These are phyloP conservation scores for Xylaria digitata DNA, from an alignment of 2,329 filamentous ascomycete genomes.

Conservation along the genomic window DNA sequence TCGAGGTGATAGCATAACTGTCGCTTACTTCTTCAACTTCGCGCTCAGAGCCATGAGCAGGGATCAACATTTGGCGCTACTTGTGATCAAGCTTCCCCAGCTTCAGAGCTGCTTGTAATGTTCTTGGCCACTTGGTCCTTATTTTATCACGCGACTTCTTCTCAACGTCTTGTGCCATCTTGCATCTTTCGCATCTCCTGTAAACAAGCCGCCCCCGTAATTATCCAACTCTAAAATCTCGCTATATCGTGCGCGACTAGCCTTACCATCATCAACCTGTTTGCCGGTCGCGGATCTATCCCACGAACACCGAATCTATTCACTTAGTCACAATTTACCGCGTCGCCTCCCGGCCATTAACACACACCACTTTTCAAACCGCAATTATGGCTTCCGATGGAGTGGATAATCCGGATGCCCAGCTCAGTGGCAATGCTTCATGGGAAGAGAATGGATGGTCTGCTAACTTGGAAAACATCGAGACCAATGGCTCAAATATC, in stretches of 20 bases:
- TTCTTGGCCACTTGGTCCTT: slow-evolving; percentile 5
- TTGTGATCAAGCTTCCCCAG: slow-evolving; percentile 34
- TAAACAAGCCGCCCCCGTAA: neutral
- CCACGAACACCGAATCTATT: slow-evolving; percentile 8
- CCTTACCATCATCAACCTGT: neutral
- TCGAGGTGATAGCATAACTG: neutral
- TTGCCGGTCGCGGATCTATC: slow-evolving; percentile 7
- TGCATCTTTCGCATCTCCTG: neutral
- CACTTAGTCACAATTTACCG: slow-evolving; percentile 14
- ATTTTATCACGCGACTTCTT: slow-evolving; percentile 19
- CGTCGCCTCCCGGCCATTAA: slow-evolving; percentile 6
- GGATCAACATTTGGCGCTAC: slow-evolving; percentile 24
- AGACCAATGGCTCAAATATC: slow-evolving; percentile 65
- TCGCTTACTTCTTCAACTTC: slow-evolving; percentile 2
- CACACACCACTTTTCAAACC: neutral
- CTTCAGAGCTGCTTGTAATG: slow-evolving; percentile 35
- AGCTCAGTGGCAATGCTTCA: slow-evolving; percentile 40
- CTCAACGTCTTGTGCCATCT: slow-evolving; percentile 5
- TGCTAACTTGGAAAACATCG: slow-evolving; percentile 65
- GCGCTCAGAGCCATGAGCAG: slow-evolving; percentile 26
- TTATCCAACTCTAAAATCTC: neutral
- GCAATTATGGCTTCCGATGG: slow-evolving; percentile 47
- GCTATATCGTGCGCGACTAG: neutral
- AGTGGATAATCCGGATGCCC: slow-evolving; percentile 40
- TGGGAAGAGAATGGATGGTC: slow-evolving; percentile 66